A percentile compares a stretch with the other conserved stretches of the same genome.
These are phyloP conservation scores for Triticum urartu DNA, from an alignment of 176 grass and related monocot species.

Conservation along the genomic window DNA sequence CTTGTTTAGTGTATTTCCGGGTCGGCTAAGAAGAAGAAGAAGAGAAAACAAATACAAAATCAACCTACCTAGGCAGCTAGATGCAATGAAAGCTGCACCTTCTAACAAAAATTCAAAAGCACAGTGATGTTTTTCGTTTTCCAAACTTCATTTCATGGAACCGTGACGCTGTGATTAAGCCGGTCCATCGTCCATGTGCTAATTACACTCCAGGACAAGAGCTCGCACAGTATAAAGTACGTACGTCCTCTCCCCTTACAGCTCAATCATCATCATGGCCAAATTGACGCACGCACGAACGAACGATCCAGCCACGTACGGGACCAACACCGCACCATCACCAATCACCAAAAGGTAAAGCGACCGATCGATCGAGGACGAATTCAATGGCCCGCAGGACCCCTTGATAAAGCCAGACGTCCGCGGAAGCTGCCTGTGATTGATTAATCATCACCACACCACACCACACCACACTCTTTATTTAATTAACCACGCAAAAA, in stretches of 20 bases:
- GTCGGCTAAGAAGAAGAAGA: no score
- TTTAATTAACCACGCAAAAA: slow-evolving; percentile 29
- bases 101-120: background rate
- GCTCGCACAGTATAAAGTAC: background rate
- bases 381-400: background rate
- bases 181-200: background rate
- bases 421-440: background rate
- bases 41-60: no score
- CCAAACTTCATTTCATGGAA: no score
- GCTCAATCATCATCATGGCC: slow-evolving; percentile 34
- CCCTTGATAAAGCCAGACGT: slow-evolving; percentile 1
- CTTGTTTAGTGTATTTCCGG: no score
- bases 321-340: slow-evolving; percentile 19
- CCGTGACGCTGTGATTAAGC: background rate
- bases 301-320: background rate
- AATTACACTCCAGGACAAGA: background rate
- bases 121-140: background rate
- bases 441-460: slow-evolving; percentile 13
- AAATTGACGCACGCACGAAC: slow-evolving; percentile 21
- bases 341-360: slow-evolving; percentile 1
- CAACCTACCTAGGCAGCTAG: background rate
- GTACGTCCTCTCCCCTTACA: background rate
- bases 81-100: background rate
- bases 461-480: background rate
- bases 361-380: background rate